Conservation (phyloP, 148 eudicot species). For the Rhododendron henanense region DNA sequence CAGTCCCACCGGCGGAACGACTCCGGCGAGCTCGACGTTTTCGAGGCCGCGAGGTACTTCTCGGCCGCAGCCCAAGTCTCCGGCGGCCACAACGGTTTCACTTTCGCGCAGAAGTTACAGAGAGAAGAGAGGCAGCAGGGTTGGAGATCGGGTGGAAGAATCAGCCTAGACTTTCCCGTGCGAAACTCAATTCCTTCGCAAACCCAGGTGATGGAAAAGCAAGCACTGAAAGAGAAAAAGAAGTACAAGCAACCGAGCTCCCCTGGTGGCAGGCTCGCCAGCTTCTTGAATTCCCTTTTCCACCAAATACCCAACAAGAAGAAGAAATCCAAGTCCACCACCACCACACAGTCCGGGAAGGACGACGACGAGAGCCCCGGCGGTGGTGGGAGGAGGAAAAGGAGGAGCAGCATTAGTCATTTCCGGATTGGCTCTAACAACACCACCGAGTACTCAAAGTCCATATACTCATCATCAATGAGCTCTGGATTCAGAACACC, state of each 20-base stretch:
- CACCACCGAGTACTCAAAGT: slow-evolving; percentile 11
- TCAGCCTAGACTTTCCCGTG: slow-evolving; percentile 66
- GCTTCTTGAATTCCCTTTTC: slow-evolving; percentile 73
- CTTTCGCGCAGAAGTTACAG: slow-evolving; percentile 15
- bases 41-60: slow-evolving; percentile 76
- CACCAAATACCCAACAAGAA: slow-evolving; percentile 62
- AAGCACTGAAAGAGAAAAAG: slow-evolving; percentile 31
- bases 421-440: slow-evolving; percentile 21
- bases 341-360: slow-evolving; percentile 33
- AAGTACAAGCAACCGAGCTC: slow-evolving; percentile 81
- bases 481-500: slow-evolving; percentile 65
- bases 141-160: slow-evolving; percentile 36
- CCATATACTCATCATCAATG: slow-evolving; percentile 36
- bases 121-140: slow-evolving; percentile 6
- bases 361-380: slow-evolving; percentile 59
- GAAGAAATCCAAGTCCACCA: slow-evolving; percentile 43
- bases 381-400: slow-evolving; percentile 46
- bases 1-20: slow-evolving; percentile 40
- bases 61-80: slow-evolving; percentile 39
- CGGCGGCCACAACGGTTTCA: not conserved
- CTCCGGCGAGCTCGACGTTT: slow-evolving; percentile 82
- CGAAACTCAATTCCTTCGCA: slow-evolving; percentile 26
- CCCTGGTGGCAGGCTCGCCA: slow-evolving; percentile 81
- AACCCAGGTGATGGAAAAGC: slow-evolving; percentile 14
- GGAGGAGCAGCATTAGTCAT: slow-evolving; percentile 73